phyloP scores from a whole-genome alignment of 1,139 yeast species.

The Cylindricascospora bacillispora region DNA sequence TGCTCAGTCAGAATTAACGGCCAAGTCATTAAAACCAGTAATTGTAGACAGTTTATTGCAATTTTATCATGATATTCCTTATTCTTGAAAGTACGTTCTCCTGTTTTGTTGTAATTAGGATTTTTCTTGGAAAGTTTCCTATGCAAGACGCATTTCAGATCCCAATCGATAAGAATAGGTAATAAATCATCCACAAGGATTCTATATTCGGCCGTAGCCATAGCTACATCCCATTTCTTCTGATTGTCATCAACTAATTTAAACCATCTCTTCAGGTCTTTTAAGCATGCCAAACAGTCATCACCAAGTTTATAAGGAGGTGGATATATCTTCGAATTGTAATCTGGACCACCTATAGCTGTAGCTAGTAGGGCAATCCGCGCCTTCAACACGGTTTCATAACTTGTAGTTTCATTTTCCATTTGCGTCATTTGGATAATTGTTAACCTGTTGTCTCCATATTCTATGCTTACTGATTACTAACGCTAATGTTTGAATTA shows the following conservation, averaged over 20 bases:
- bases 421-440: too few species aligned
- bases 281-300: conserved; percentile 80
- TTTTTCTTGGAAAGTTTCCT: conserved; percentile 25
- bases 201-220: conserved; percentile 76
- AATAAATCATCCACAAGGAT: conserved; percentile 61
- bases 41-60: conserved; percentile 60
- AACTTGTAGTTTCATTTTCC: too few species aligned
- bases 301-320: conserved; percentile 72
- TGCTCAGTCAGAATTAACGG: conserved; percentile 52
- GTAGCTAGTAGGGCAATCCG: conserved; percentile 26
- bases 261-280: conserved; percentile 82
- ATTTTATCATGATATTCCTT: conserved; percentile 40
- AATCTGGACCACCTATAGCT: conserved; percentile 27
- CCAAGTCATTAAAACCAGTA: conserved; percentile 79
- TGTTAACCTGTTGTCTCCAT: neutral
- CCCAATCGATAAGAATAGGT: conserved; percentile 71
- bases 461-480: too few species aligned
- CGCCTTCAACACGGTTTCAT: conserved; percentile 19
- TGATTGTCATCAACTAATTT: conserved; percentile 66
- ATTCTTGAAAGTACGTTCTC: conserved; percentile 9
- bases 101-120: conserved; percentile 15
- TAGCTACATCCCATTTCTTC: conserved; percentile 64
- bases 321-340: conserved; percentile 29
- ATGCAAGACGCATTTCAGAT: conserved; percentile 27
- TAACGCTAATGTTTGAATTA: too few species aligned